These are phyloP conservation scores for Hirschfeldia incana DNA, from an alignment of 345 rosid species.

Conservation along the genomic window DNA sequence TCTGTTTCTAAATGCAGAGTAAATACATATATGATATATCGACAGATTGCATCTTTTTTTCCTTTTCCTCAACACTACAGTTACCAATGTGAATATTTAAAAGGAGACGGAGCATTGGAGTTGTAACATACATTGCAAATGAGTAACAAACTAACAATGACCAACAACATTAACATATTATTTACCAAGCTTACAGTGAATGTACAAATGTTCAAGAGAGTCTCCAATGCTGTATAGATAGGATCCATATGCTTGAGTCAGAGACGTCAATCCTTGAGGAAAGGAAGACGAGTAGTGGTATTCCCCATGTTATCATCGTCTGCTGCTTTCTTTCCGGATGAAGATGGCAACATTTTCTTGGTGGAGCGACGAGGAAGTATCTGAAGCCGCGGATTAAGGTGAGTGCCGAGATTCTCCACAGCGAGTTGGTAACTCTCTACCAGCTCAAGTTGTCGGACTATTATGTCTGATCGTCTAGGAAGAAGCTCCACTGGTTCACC, in stretches of 20 bases:
- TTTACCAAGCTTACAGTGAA: constrained; percentile 30
- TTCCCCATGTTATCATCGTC: constrained; percentile 46
- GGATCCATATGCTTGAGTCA: constrained; percentile 26
- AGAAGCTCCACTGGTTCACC: constrained; percentile 98
- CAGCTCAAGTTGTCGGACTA: constrained; percentile 81
- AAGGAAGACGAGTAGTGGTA: constrained; percentile 62
- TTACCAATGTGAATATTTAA: neutral
- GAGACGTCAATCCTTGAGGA: constrained; percentile 60
- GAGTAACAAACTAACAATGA: constrained; percentile 10
- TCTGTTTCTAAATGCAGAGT: neutral
- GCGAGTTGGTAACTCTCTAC: constrained; percentile 84
- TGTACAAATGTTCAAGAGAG: constrained; percentile 26
- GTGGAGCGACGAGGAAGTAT: constrained; percentile 49
- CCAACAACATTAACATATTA: constrained; percentile 23
- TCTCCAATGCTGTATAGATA: constrained; percentile 9
- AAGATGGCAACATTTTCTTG: constrained; percentile 48
- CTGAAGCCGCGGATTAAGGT: constrained; percentile 21
- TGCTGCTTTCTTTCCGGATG: constrained; percentile 25
- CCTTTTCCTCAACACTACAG: neutral
- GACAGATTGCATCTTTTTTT: neutral
- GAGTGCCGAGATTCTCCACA: constrained; percentile 84
- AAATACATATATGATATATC: too few relatives aligned
- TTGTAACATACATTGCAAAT: constrained; percentile 9
- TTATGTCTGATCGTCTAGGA: constrained; percentile 77
- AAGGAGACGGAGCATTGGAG: constrained; percentile 21